A percentile compares a stretch with the other conserved stretches of the same genome.
Evolutionary conservation across 2,329 filamentous ascomycete species (phyloP).

Genomic region (Aspergillus calidoustus): DNA sequence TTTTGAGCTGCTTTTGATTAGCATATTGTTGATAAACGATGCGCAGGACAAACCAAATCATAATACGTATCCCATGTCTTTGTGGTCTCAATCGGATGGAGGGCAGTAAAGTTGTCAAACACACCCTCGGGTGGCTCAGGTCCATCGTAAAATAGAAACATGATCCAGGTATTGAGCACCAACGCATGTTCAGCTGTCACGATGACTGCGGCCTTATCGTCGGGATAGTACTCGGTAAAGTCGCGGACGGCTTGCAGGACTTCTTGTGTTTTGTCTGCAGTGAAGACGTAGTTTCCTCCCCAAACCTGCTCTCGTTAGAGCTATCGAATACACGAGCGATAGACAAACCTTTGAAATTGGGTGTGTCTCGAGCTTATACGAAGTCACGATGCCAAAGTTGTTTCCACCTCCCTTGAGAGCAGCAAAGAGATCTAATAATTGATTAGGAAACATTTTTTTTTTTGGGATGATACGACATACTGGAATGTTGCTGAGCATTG

Average conservation of each 20-base stretch:
- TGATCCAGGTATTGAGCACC: conserved; percentile 59
- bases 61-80: conserved; percentile 54
- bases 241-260: conserved; percentile 39
- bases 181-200: conserved; percentile 56
- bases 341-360: conserved; percentile 32
- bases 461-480: conserved; percentile 17
- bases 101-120: conserved; percentile 61
- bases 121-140: conserved; percentile 55
- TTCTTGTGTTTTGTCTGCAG: conserved; percentile 40
- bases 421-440: conserved; percentile 42
- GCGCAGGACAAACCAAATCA: conserved; percentile 43
- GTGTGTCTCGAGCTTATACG: conserved; percentile 41
- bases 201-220: conserved; percentile 65
- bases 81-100: conserved; percentile 52
- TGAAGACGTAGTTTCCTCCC: conserved; percentile 54
- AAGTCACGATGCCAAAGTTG: conserved; percentile 52
- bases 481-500: conserved; percentile 40
- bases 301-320: conserved; percentile 41
- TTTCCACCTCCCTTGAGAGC: conserved; percentile 50
- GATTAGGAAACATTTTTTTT: too few species aligned
- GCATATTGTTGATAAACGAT: background rate
- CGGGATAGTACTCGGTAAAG: conserved; percentile 54
- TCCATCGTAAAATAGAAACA: conserved; percentile 69
- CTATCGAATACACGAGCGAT: conserved; percentile 9
- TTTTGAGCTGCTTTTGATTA: conserved; percentile 30